Base-by-base conservation (phyloP, 805 yeast genomes). In the Metschnikowia rubicola region DNA sequence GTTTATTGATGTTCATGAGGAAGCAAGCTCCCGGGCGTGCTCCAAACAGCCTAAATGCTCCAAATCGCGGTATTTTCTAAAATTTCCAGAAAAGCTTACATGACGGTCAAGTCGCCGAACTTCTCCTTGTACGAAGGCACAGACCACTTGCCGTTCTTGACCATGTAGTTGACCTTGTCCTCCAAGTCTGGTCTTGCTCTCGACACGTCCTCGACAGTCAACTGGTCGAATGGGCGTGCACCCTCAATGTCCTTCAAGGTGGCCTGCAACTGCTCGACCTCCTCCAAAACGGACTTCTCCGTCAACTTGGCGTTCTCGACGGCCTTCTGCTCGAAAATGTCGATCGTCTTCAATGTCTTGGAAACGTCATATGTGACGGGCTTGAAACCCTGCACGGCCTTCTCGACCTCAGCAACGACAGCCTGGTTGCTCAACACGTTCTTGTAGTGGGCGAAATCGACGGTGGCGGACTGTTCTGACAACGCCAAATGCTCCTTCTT, bases 81-180 rank as follows among this genome's bases (percentile, higher is more conserved):
- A 21, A 11, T 28, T 21, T 19, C 26, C 26, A 21, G 26, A 21
- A 21, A 21, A 21, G 26, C 34, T 69, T 74, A 80, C 97, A 92
- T 94, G 70, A 90, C 89, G 64, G 92, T 89, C 75, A 92, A 82
- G 70, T 87, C 88, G 73, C 98, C 98, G 72, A 94, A 94, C 84
- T 91, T 94, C 75, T 94, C 98, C 75, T 87, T 84, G 84, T 94
- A 94, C 63, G 97, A 96, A 63, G 98, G 98, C 61, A 91, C 96
- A 66, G 88, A 88, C 95, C 96, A 91, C 79, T 87, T 87, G 74
- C 97, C 96, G 80, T 91, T 85, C 81, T 85, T 82, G 63, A 94
- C 90, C 94, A 92, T 85, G 76, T 89, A 89, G 64, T 77, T 80
- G 60, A 91, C 96, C 86, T 94, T 94, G 61, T 88, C 91, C 67